Evolutionary conservation across 1,284 basidiomycete genomes (phyloP).

Genomic region (Agaricales sp.): DNA sequence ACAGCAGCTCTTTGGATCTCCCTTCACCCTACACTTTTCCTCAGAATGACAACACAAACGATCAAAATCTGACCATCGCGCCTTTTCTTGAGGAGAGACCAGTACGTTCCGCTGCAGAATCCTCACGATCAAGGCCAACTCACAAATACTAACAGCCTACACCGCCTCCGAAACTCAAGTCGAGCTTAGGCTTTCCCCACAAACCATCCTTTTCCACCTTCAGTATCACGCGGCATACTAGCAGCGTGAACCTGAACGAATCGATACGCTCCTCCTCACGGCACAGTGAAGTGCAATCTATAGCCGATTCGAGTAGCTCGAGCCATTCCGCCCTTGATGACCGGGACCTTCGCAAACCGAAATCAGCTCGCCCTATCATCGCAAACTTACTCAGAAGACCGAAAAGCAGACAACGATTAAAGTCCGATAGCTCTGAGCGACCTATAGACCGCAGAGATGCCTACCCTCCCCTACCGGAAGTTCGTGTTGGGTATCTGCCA

Average conservation of each 20-base stretch:
- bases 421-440: slow-evolving; percentile 8
- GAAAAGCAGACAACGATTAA: slow-evolving; percentile 15
- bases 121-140: not conserved
- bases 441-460: slow-evolving; percentile 4
- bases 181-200: slow-evolving; percentile 18
- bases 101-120: not conserved
- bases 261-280: slow-evolving; percentile 23
- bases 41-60: no score
- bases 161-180: slow-evolving; percentile 11
- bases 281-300: slow-evolving; percentile 20
- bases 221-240: slow-evolving; percentile 17
- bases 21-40: not conserved
- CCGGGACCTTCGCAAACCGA: slow-evolving; percentile 23
- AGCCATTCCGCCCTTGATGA: slow-evolving; percentile 20
- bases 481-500: slow-evolving; percentile 1
- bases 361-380: slow-evolving; percentile 19
- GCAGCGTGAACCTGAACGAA: slow-evolving; percentile 27
- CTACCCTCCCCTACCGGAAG: not conserved
- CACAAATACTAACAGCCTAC: slow-evolving; percentile 5
- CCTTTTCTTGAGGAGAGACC: not conserved
- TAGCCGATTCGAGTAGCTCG: slow-evolving; percentile 13
- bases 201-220: slow-evolving; percentile 32
- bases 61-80: not conserved
- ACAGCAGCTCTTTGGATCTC: slow-evolving; percentile 15
- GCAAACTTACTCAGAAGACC: slow-evolving; percentile 20